A percentile compares a stretch with the other conserved stretches of the same genome.
Evolutionary conservation across 768 basidiomycete genomes (phyloP).

Genomic region (Leccinum uliginosum): DNA sequence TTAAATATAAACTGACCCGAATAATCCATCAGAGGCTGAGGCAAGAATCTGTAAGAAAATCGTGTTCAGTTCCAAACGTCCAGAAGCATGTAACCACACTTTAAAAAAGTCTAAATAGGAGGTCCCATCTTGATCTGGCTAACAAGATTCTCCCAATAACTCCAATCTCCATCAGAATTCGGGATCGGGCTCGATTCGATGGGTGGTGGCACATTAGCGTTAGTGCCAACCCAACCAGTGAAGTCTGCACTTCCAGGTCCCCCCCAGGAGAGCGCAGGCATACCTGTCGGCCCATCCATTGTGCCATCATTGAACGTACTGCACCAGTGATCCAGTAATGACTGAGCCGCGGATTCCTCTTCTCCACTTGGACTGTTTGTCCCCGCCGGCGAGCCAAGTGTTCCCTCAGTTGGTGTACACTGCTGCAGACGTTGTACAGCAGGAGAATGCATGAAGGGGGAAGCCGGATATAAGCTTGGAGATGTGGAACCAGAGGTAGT

Average conservation of each 20-base stretch:
- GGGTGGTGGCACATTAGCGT: constrained; percentile 34
- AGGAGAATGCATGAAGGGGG: constrained; percentile 38
- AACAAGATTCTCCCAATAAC: constrained; percentile 79
- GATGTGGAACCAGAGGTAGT: constrained; percentile 16
- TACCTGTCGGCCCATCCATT: constrained; percentile 45
- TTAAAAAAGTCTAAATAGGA: constrained; percentile 17
- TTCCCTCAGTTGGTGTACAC: constrained; percentile 36
- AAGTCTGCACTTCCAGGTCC: constrained; percentile 55
- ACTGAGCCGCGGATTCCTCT: constrained; percentile 73
- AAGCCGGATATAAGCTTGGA: constrained; percentile 23
- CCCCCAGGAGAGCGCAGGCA: constrained; percentile 53
- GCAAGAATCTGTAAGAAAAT: neutral
- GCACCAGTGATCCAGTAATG: constrained; percentile 80
- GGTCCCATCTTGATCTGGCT: constrained; percentile 43
- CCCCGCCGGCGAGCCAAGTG: constrained; percentile 54
- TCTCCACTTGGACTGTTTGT: constrained; percentile 70
- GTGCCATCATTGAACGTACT: constrained; percentile 70
- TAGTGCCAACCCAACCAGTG: constrained; percentile 51
- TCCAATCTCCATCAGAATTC: constrained; percentile 66
- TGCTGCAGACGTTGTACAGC: constrained; percentile 61
- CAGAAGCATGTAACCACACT: neutral
- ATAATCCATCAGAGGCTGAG: neutral
- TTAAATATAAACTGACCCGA: constrained; percentile 1
- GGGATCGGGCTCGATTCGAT: constrained; percentile 44
- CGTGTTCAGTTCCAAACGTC: neutral